Base-by-base conservation (phyloP, 148 eudicot genomes). In the Amaranthus hypochondriacus region DNA sequence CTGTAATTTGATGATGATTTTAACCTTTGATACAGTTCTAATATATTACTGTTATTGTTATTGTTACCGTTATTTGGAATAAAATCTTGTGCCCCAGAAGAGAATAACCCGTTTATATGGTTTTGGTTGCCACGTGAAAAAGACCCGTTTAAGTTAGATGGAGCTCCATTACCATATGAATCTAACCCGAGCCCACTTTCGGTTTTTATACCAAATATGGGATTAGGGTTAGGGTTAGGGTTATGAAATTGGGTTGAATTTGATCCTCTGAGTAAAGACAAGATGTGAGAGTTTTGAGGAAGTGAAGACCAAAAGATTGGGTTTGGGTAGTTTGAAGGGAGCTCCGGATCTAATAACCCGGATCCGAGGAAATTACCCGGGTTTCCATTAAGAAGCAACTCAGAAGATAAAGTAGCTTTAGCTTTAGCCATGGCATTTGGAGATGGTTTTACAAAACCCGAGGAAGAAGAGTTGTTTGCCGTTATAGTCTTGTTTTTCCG, bases 401-500 rank as follows among this genome's bases (percentile, higher is more conserved):
- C 82, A 7, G 82, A 50, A 44, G 82, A 75, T 7, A 79, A 59
- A 50, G 67, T 71, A 3, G 78, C 61, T 69, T 71, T 75, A 42
- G 75, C 62, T 66, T 80, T 80, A 9, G 82, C 68, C 67, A 80
- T 56, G 78, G 58, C 74, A 51, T 69, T 79, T 39, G 70, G 13
- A 12, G 77, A 73, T 51, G 81, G 54, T 46, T 79, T 79, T 0
- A 62, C 14, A 3, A 68, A 18, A 3, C 50, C 49, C 7, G 78
- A 65, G 10, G 75, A 15, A 9, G 75, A 56, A 8, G 81, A 47
- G 5, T 56, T 62, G 5, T 44, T 63, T 3, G 5, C 57, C 46
- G 69, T 77, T 12, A 82, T 59, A 61, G 49, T 81, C 86, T 81
- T 87, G 93, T 86, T 89, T 69, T 89, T 91, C 60, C 96, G 75